Conservation (phyloP, 345 rosid genomes). For the Salix dunnii region DNA sequence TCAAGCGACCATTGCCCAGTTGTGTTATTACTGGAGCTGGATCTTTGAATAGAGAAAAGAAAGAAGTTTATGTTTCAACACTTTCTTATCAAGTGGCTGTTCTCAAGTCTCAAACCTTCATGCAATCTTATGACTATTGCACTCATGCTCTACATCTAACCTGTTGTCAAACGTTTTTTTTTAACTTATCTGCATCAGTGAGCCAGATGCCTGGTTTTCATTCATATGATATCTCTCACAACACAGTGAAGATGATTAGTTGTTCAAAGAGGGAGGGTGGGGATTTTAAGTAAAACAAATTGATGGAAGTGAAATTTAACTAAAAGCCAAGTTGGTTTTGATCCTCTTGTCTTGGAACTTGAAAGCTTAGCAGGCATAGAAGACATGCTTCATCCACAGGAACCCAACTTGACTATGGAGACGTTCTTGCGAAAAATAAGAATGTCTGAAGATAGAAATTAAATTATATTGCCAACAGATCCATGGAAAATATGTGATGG, state of each 20-base stretch:
- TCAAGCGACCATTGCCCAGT: too few species aligned
- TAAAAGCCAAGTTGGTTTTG: background rate
- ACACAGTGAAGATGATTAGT: background rate
- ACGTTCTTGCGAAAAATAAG: background rate
- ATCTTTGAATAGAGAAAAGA: background rate
- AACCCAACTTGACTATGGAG: background rate
- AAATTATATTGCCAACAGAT: background rate
- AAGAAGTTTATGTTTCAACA: background rate
- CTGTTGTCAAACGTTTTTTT: background rate
- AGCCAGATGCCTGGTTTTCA: background rate
- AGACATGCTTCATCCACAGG: background rate
- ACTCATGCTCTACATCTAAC: background rate
- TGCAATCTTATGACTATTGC: background rate
- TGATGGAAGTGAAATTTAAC: background rate
- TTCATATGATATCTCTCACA: background rate
- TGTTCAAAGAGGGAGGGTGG: background rate
- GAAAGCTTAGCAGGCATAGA: background rate
- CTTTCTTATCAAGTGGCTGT: background rate
- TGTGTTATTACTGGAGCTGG: too few species aligned
- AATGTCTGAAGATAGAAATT: background rate
- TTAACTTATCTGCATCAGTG: background rate
- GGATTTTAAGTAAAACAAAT: background rate
- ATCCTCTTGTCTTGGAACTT: background rate
- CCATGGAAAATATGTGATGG: background rate
- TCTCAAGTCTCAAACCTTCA: background rate